Base-by-base conservation (phyloP, 768 basidiomycete species). In the Pisolithus marmoratus region DNA sequence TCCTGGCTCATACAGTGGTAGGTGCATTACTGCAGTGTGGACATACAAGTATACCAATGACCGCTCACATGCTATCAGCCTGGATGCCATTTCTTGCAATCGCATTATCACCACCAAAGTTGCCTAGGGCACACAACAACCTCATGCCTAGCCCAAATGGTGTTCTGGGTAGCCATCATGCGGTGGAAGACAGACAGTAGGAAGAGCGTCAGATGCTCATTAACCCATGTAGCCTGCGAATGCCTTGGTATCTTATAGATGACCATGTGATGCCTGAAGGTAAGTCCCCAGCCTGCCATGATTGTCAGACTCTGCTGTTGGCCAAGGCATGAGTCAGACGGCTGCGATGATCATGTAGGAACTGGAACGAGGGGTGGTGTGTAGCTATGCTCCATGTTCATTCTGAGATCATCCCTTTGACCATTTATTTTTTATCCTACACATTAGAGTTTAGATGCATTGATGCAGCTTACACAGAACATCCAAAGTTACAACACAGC, bases 251-350 rank as follows among this genome's bases (percentile, higher is more conserved):
- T 92, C 49, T 87, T 90, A 7, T 87, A 91, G 63, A 87, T 87
- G 3, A 90, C 90, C n/a, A 91, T 91, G 90, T 76, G 90, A 50
- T 90, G 88, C 76, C 71, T 92, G 31, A 90, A 92, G 78, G 85
- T 85, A 51, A 51, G 76, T 63, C 46, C 34, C 22, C 14, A 46
- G 41, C 24, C 49, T 23, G 19, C 26, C 51, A n/a, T 36, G 46
- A 41, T 24, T 31, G 20, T 36, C 37, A 38, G 44, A 54, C 52
- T 27, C 53, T 53, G 34, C 58, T 87, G 83, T 74, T 91, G 46
- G 89, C 89, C 24, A 91, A 65, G 89, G 86, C 60, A 87, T 90
- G 6, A 79, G 77, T 41, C 80, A 85, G 55, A 90, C 90, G 90
- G 72, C 79, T 34, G 87, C 90, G 57, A 72, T 91, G 49, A 89